Conservation (phyloP, 2,329 filamentous ascomycete species). For the Epichloe hybrida region DNA sequence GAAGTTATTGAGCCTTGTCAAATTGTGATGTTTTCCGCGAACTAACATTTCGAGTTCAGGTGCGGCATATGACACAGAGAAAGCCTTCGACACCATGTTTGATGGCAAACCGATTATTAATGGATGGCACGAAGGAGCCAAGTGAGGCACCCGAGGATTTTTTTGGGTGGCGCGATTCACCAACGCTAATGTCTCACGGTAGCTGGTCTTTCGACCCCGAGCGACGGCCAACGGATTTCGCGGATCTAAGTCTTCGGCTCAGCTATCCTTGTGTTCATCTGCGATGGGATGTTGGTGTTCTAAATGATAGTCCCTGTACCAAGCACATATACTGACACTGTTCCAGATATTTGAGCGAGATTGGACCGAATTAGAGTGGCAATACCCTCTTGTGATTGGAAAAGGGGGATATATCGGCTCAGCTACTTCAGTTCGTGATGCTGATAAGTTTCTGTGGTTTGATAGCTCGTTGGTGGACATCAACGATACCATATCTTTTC, state of each 20-base stretch:
- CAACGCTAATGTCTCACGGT: not conserved
- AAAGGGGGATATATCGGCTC: conserved; percentile 29
- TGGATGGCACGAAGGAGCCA: conserved; percentile 8
- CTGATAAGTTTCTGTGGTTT: conserved; percentile 1
- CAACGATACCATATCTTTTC: conserved; percentile 26
- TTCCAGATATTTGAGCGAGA: conserved; percentile 23
- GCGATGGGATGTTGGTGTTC: conserved; percentile 22
- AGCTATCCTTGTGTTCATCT: conserved; percentile 21
- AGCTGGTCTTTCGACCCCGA: conserved; percentile 22
- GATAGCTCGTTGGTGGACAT: conserved; percentile 11
- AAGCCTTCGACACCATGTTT: conserved; percentile 25
- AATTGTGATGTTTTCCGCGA: not conserved
- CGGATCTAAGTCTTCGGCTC: conserved; percentile 16
- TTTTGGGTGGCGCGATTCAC: not conserved
- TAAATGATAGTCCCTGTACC: not conserved
- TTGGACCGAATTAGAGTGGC: conserved; percentile 27
- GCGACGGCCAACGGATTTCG: conserved; percentile 15
- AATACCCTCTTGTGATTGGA: conserved; percentile 26
- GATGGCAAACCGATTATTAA: conserved; percentile 12
- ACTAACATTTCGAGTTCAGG: conserved; percentile 9
- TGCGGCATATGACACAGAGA: conserved; percentile 24
- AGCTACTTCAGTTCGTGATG: conserved; percentile 17
- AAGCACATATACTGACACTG: not conserved
- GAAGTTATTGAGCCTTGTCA: conserved; percentile 6
- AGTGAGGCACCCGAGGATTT: not conserved